Evolutionary conservation across 139 green algal species (phyloP).

Genomic region (Desmodesmus armatus): DNA sequence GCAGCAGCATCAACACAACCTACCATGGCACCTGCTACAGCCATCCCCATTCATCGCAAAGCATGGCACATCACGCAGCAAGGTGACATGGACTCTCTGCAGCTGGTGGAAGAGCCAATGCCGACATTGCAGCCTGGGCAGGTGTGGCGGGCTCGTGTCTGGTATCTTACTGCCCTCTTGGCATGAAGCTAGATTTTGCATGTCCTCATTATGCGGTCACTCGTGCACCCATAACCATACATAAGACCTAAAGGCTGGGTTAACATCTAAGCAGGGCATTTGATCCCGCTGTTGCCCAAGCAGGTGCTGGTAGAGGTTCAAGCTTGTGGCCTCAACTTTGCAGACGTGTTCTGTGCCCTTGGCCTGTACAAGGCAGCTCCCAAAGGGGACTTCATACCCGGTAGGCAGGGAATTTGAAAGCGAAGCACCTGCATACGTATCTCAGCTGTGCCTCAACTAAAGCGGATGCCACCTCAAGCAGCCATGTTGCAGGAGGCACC

Average conservation of each 20-base stretch:
- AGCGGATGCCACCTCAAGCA: too few relatives aligned
- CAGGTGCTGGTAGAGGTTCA: conserved; percentile 25
- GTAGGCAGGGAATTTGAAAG: conserved; percentile 59
- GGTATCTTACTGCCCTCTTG: too few relatives aligned
- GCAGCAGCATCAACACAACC: background rate
- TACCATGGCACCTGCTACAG: background rate
- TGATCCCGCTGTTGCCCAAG: background rate
- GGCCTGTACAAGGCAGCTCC: conserved; percentile 63
- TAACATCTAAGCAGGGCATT: too few relatives aligned
- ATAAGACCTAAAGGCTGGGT: too few relatives aligned
- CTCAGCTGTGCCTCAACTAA: background rate
- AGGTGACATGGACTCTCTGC: conserved; percentile 30
- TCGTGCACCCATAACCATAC: too few relatives aligned
- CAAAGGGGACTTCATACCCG: conserved; percentile 50
- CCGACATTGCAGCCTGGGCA: background rate
- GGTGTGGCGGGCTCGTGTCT: too few relatives aligned
- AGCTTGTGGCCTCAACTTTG: conserved; percentile 9
- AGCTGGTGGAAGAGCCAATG: conserved; percentile 30
- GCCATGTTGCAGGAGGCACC: too few relatives aligned
- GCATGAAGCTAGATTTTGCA: too few relatives aligned
- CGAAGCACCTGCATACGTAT: conserved; percentile 13
- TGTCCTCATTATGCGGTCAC: too few relatives aligned
- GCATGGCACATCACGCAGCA: conserved; percentile 41
- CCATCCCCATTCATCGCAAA: background rate
- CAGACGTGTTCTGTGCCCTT: conserved; percentile 64